These are phyloP conservation scores for Barbarea vulgaris DNA, from an alignment of 345 rosid species.

Conservation along the genomic window DNA sequence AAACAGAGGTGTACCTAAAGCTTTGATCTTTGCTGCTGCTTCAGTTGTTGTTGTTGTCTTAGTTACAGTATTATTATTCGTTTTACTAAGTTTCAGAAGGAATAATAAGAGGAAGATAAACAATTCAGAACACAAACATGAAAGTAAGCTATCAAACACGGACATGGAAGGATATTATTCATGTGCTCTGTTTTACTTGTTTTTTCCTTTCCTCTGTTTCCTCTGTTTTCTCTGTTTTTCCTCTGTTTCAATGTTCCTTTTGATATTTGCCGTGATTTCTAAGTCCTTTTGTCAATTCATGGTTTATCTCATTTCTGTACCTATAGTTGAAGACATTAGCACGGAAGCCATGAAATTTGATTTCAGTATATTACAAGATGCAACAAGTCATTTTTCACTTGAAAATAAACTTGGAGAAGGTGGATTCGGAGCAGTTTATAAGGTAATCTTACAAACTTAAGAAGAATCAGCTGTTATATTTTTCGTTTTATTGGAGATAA, in stretches of 20 bases:
- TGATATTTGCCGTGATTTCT: background rate
- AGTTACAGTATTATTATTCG: background rate
- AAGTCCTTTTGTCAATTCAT: background rate
- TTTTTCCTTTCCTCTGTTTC: background rate
- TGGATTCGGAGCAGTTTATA: slow-evolving; percentile 43
- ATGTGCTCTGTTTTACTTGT: background rate
- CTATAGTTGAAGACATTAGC: slow-evolving; percentile 9
- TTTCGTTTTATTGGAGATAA: background rate
- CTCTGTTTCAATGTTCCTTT: slow-evolving; percentile 2
- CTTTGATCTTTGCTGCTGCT: slow-evolving; percentile 18
- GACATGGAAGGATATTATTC: background rate
- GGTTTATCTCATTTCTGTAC: background rate
- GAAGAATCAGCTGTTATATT: background rate
- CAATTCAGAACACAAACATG: background rate
- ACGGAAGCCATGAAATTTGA: slow-evolving; percentile 27
- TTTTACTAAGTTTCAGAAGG: background rate
- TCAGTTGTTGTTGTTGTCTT: slow-evolving; percentile 5
- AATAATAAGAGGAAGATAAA: background rate
- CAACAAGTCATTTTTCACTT: slow-evolving; percentile 32
- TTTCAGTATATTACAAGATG: slow-evolving; percentile 34
- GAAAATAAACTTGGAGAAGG: slow-evolving; percentile 44
- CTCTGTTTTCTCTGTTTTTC: background rate
- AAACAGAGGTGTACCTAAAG: slow-evolving; percentile 30
- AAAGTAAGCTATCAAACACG: slow-evolving; percentile 21
- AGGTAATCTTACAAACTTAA: slow-evolving; percentile 17